Conservation (phyloP, 441 rosid species). For the Pelargonium australe region DNA sequence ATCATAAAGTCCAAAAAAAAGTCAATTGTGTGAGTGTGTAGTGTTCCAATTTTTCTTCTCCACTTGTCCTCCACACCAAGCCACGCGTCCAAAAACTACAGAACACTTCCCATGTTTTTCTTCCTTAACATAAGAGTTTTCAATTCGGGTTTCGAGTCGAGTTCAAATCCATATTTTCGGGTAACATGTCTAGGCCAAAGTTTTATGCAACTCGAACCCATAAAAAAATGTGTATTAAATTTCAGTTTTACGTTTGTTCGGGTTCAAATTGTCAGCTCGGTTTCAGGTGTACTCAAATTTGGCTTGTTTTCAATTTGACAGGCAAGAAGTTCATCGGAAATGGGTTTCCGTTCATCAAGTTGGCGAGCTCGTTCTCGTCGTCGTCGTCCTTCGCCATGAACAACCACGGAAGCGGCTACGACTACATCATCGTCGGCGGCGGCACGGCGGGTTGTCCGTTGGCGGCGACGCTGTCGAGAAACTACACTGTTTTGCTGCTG, state of each 20-base stretch:
- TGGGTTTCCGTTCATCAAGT: slow-evolving; percentile 56
- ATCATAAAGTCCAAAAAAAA: too few relatives aligned
- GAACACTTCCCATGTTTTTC: too few relatives aligned
- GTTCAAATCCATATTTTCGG: too few relatives aligned
- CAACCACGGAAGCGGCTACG: slow-evolving; percentile 37
- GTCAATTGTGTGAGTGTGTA: too few relatives aligned
- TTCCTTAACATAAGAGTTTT: too few relatives aligned
- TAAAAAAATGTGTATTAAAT: not conserved
- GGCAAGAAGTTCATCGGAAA: slow-evolving; percentile 24
- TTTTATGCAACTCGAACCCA: too few relatives aligned
- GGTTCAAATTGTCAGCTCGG: not conserved
- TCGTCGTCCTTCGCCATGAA: slow-evolving; percentile 34
- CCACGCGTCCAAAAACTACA: too few relatives aligned
- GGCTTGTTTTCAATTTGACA: not conserved
- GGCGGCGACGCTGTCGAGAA: slow-evolving; percentile 73
- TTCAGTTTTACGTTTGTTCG: too few relatives aligned
- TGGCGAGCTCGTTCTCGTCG: slow-evolving; percentile 63
- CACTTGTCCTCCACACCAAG: too few relatives aligned
- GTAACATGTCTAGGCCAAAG: too few relatives aligned
- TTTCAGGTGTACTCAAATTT: not conserved
- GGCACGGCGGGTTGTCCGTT: slow-evolving; percentile 97
- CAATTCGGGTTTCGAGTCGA: too few relatives aligned
- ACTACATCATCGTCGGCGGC: slow-evolving; percentile 81
- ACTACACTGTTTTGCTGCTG: slow-evolving; percentile 60
- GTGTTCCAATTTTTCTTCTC: too few relatives aligned